A percentile compares a stretch with the other conserved stretches of the same genome.
Evolutionary conservation across 805 yeast genomes (phyloP).

Genomic region (Priceomyces haplophilus): DNA sequence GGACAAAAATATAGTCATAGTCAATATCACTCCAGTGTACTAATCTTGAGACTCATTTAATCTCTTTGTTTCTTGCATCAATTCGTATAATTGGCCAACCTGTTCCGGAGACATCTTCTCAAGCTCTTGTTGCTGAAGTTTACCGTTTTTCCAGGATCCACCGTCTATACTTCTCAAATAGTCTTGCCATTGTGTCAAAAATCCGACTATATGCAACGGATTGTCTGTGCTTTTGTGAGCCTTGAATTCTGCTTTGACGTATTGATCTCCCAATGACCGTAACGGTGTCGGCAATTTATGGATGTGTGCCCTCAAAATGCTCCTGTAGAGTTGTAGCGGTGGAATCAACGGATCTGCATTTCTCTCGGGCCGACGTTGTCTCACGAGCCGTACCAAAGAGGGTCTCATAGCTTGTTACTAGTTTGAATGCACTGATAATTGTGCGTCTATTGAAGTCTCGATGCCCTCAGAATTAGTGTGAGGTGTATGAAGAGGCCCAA

Average conservation of each 20-base stretch:
- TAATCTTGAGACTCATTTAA: constrained; percentile 13
- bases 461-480: too few relatives aligned
- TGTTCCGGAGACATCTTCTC: constrained; percentile 91
- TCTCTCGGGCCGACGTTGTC: constrained; percentile 42
- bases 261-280: constrained; percentile 80
- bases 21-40: background rate
- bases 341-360: constrained; percentile 58
- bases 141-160: constrained; percentile 39
- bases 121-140: constrained; percentile 59
- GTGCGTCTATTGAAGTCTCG: too few relatives aligned
- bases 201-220: constrained; percentile 92
- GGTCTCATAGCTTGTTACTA: constrained; percentile 31
- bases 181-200: constrained; percentile 92
- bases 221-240: constrained; percentile 80
- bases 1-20: too few relatives aligned
- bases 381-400: constrained; percentile 30
- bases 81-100: constrained; percentile 71
- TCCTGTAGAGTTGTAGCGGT: constrained; percentile 74
- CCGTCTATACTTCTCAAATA: constrained; percentile 58
- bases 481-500: too few relatives aligned
- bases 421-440: background rate
- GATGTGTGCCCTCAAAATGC: constrained; percentile 77
- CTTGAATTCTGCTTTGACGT: constrained; percentile 85
- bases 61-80: constrained; percentile 68
- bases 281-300: constrained; percentile 62